Base-by-base conservation (phyloP, 495 filamentous ascomycete species). In the Aspergillus panamensis region DNA sequence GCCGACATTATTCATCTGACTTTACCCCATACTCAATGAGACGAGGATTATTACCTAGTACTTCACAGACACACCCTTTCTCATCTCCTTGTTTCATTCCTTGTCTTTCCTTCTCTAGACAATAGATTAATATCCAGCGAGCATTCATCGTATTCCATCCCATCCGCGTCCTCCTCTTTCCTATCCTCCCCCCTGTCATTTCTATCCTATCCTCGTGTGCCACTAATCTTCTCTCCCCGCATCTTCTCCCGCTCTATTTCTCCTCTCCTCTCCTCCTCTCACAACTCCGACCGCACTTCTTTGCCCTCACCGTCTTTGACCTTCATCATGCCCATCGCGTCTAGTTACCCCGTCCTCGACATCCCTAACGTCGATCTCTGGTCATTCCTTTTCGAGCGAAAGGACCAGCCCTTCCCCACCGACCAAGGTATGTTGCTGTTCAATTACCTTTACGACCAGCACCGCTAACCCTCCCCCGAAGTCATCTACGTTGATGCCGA, bases 401-500 rank as follows among this genome's bases (percentile, higher is more conserved):
- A 87, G 53, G 80, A 89, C 51, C 80, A 77, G 57, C 69, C 74
- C 6, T 96, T 77, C 64, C 79, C 87, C 2, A 87, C 92, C 56
- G 68, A 78, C 44, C 75, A 76, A 50, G 67, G 75, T 78, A 50
- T 51, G 69, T 60, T 35, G 17, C 51, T 14, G n/a, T 16, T 43
- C n/a, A 39, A 44, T 8, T 9, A 14, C 7, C 16, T 30, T 40
- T 19, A 20, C 21, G 8, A n/a, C 31, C 31, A 16, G 20, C 20
- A 53, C 25, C 14, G 33, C 68, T 71, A 51, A 67, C 57, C 17
- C 42, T 21, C 16, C 9, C 17, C 37, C 8, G 13, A 35, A 94
- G 91, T 88, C 53, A 88, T 96, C 66, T 91, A 90, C 71, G 76
- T 84, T 54, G 91, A 95, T 74, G 82, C 85, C 55, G 82, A 88